These are phyloP conservation scores for Paraleonurus japonicus DNA, from an alignment of 257 asterid genomes.

Conservation along the genomic window DNA sequence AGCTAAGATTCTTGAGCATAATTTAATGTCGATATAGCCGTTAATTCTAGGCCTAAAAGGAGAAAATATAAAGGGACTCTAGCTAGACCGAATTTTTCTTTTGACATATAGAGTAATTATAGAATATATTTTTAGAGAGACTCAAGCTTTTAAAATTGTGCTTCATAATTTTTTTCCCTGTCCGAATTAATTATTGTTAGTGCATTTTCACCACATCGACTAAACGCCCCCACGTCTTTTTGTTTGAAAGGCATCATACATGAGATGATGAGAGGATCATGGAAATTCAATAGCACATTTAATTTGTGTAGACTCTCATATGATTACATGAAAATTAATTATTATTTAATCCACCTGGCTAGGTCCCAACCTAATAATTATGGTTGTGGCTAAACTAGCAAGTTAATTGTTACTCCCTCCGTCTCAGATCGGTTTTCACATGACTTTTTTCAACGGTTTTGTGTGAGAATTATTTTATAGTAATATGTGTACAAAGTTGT, in stretches of 20 bases:
- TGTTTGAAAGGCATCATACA: background rate
- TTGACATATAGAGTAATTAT: background rate
- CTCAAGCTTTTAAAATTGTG: background rate
- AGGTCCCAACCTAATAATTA: background rate
- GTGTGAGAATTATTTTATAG: too few relatives aligned
- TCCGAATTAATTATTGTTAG: background rate
- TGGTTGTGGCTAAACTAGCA: too few relatives aligned
- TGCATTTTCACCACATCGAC: background rate
- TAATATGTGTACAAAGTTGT: too few relatives aligned
- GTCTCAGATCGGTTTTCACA: too few relatives aligned
- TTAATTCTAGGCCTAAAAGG: background rate
- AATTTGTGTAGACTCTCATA: too few relatives aligned
- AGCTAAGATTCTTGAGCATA: conserved; percentile 27
- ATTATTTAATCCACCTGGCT: too few relatives aligned
- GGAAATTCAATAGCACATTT: too few relatives aligned
- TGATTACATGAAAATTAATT: too few relatives aligned
- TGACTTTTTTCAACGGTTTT: too few relatives aligned
- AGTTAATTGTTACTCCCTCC: too few relatives aligned
- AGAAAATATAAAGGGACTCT: background rate
- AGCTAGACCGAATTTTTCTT: conserved; percentile 8
- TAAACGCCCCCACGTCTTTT: too few relatives aligned
- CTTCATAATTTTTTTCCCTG: background rate
- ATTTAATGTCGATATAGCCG: background rate
- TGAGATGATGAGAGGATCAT: background rate
- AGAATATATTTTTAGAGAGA: background rate